phyloP scores from a whole-genome alignment of 768 basidiomycete genomes.

The Basidioascus undulatus region DNA sequence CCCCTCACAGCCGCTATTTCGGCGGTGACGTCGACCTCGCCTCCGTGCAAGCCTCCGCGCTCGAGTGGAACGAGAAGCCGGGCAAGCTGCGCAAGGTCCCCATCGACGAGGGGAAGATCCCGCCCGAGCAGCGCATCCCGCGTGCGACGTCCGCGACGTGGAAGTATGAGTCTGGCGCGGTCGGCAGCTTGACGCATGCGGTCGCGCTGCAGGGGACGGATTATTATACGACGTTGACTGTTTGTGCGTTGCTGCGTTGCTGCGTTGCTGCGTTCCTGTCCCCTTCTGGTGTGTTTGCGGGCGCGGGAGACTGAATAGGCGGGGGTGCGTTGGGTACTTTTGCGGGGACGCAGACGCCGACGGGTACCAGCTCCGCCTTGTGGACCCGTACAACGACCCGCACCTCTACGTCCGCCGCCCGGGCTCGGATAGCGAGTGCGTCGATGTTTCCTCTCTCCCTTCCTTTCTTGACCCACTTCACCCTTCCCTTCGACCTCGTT shows the following conservation, averaged over 20 bases:
- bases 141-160: constrained; percentile 81
- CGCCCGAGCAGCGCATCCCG: constrained; percentile 72
- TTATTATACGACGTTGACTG: too few species aligned
- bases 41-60: constrained; percentile 42
- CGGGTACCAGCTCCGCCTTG: constrained; percentile 36
- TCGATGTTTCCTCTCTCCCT: too few species aligned
- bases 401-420: constrained; percentile 62
- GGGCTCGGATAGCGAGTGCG: too few species aligned
- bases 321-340: too few species aligned
- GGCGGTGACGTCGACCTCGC: constrained; percentile 81
- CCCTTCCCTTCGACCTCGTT: too few species aligned
- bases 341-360: constrained; percentile 83
- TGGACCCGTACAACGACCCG: constrained; percentile 80
- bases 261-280: too few species aligned
- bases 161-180: constrained; percentile 91
- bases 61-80: constrained; percentile 79
- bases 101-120: constrained; percentile 50
- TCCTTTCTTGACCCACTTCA: too few species aligned
- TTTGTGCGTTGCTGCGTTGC: too few species aligned
- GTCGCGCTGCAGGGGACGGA: constrained; percentile 72
- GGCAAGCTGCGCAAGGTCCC: constrained; percentile 56
- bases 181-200: constrained; percentile 73
- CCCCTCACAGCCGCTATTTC: constrained; percentile 87
- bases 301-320: too few species aligned
- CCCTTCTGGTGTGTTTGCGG: too few species aligned